Evolutionary conservation across 1,284 basidiomycete genomes (phyloP).

Genomic region (Fomitopsis betulina): DNA sequence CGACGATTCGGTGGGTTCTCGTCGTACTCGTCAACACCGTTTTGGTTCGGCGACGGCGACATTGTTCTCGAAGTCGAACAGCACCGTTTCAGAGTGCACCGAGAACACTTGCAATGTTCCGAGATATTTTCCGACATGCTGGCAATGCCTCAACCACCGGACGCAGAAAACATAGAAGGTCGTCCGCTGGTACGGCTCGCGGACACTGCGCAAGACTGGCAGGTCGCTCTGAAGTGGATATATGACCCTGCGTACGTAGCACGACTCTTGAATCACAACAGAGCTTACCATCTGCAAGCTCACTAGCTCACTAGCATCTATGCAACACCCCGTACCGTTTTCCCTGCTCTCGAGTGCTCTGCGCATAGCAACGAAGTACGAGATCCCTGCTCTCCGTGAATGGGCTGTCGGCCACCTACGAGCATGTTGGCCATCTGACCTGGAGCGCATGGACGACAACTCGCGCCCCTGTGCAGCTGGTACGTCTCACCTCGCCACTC

Average conservation of each 20-base stretch:
- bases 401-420: constrained; percentile 23
- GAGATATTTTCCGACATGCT: constrained; percentile 27
- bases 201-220: constrained; percentile 28
- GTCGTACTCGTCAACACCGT: background rate
- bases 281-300: background rate
- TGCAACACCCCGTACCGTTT: constrained; percentile 19
- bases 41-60: constrained; percentile 29
- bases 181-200: constrained; percentile 26
- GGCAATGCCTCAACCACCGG: constrained; percentile 25
- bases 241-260: constrained; percentile 27
- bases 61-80: constrained; percentile 22
- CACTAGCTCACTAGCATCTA: constrained; percentile 18
- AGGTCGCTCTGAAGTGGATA: constrained; percentile 26
- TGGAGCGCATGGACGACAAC: constrained; percentile 23
- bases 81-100: constrained; percentile 21
- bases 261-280: background rate
- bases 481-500: constrained; percentile 10
- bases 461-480: constrained; percentile 29
- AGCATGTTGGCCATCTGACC: constrained; percentile 27
- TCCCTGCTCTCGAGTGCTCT: constrained; percentile 24
- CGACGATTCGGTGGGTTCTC: background rate
- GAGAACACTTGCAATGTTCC: constrained; percentile 9
- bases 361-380: constrained; percentile 33
- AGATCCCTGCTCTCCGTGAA: constrained; percentile 23
- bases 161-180: constrained; percentile 25